Conservation (phyloP, 2,329 filamentous ascomycete species). For the Fusarium sororula region DNA sequence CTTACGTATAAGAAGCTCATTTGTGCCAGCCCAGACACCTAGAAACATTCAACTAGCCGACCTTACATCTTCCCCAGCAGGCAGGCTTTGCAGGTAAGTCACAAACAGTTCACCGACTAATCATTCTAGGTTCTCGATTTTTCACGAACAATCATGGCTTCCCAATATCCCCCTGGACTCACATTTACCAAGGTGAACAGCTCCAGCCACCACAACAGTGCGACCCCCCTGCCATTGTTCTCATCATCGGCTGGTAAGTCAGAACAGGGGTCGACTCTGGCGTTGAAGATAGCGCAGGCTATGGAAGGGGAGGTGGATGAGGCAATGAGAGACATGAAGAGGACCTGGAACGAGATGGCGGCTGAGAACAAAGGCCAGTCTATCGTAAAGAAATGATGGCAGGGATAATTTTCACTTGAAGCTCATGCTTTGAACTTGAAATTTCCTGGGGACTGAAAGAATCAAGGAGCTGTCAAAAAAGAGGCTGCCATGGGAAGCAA, state of each 20-base stretch:
- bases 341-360: constrained; percentile 11
- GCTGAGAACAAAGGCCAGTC: neutral
- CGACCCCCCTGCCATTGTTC: neutral
- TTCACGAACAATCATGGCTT: constrained; percentile 5
- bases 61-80: neutral
- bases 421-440: neutral
- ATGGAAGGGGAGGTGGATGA: constrained; percentile 12
- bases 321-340: neutral
- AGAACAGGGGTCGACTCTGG: neutral
- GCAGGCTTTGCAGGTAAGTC: constrained; percentile 5
- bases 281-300: neutral
- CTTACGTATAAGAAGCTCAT: neutral
- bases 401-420: constrained; percentile 9
- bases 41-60: neutral
- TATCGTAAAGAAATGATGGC: neutral
- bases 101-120: neutral
- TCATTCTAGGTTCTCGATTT: neutral
- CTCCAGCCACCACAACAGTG: neutral
- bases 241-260: neutral
- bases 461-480: neutral
- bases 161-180: neutral
- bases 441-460: neutral
- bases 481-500: neutral
- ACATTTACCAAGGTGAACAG: neutral
- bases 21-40: neutral